Evolutionary conservation across 2,329 filamentous ascomycete species (phyloP).

Genomic region (Geosmithia putterillii): DNA sequence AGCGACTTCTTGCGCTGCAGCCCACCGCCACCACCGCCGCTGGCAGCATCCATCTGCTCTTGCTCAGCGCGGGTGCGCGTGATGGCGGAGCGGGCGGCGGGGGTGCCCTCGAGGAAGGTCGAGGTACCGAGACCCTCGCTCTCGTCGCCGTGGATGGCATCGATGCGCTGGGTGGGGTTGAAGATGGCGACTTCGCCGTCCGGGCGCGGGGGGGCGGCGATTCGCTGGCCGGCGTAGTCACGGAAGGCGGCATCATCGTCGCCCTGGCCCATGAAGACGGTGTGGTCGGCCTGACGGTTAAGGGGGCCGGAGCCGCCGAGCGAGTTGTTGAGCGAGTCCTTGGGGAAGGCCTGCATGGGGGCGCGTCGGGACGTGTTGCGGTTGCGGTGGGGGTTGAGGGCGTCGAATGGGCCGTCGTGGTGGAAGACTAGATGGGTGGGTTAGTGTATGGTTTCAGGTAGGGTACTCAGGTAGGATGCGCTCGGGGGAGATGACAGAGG

Average conservation of each 20-base stretch:
- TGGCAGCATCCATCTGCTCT: slow-evolving; percentile 33
- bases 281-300: slow-evolving; percentile 70
- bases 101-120: slow-evolving; percentile 89
- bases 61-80: slow-evolving; percentile 62
- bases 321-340: slow-evolving; percentile 83
- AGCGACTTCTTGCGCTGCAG: slow-evolving; percentile 88
- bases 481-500: neutral
- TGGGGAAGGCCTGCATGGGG: slow-evolving; percentile 93
- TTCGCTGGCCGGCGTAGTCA: slow-evolving; percentile 51
- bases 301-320: slow-evolving; percentile 79
- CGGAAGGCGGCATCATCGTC: slow-evolving; percentile 78
- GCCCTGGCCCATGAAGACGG: slow-evolving; percentile 70
- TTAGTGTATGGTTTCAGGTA: neutral
- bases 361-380: slow-evolving; percentile 69
- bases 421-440: slow-evolving; percentile 62
- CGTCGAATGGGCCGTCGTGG: slow-evolving; percentile 94
- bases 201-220: slow-evolving; percentile 13
- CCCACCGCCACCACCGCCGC: slow-evolving; percentile 24
- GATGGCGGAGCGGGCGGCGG: slow-evolving; percentile 70
- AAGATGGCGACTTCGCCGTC: slow-evolving; percentile 32
- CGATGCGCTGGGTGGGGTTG: slow-evolving; percentile 54
- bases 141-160: slow-evolving; percentile 74
- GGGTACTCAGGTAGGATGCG: neutral
- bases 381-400: slow-evolving; percentile 89
- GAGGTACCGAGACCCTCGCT: slow-evolving; percentile 79